phyloP scores from a whole-genome alignment of 208 protist species.

The Angomonas ambiguus region DNA sequence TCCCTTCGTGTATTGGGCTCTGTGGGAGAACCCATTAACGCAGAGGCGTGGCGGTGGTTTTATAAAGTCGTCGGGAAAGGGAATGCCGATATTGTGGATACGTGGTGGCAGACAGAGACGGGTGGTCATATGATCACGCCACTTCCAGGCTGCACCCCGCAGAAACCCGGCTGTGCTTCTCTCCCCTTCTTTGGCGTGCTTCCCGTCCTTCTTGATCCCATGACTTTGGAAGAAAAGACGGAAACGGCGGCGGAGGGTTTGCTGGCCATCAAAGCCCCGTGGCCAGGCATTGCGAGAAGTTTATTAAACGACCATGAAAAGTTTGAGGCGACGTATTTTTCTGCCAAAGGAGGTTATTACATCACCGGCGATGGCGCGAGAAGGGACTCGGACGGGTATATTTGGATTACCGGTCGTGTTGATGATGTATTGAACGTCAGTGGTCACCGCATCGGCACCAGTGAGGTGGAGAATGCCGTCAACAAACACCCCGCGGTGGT shows the following conservation, averaged over 20 bases:
- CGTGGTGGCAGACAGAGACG: conserved; percentile 99
- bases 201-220: conserved; percentile 84
- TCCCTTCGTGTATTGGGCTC: conserved; percentile 93
- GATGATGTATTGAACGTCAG: conserved; percentile 97
- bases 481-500: conserved; percentile 75
- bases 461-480: conserved; percentile 95
- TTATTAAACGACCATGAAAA: conserved; percentile 86
- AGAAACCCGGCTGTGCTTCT: conserved; percentile 93
- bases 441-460: conserved; percentile 96
- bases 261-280: conserved; percentile 86
- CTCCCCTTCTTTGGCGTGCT: conserved; percentile 97
- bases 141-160: conserved; percentile 91
- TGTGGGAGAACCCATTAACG: conserved; percentile 97
- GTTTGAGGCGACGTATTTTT: conserved; percentile 92
- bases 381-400: conserved; percentile 95
- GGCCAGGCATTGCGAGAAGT: conserved; percentile 91
- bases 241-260: conserved; percentile 73
- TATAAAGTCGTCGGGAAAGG: conserved; percentile 88
- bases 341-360: conserved; percentile 93
- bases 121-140: conserved; percentile 96
- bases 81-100: conserved; percentile 94
- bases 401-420: conserved; percentile 97
- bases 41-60: conserved; percentile 94
- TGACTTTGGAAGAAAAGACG: conserved; percentile 35
- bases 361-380: conserved; percentile 95